A percentile compares a stretch with the other conserved stretches of the same genome.
These are phyloP conservation scores for Botrytis byssoidea DNA, from an alignment of 2,329 filamentous ascomycete species.

Conservation along the genomic window DNA sequence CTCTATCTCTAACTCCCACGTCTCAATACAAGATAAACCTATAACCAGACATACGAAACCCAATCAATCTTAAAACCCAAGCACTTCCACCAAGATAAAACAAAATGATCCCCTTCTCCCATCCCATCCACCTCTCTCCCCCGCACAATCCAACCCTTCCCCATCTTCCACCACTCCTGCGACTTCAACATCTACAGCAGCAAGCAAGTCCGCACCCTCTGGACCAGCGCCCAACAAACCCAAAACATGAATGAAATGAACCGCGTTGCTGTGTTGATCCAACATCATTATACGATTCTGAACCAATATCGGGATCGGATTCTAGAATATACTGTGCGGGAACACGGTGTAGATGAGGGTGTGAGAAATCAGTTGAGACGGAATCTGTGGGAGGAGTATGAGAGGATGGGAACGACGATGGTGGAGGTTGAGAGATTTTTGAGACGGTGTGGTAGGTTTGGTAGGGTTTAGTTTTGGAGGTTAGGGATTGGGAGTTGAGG, in stretches of 20 bases:
- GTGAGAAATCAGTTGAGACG: background rate
- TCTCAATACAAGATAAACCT: background rate
- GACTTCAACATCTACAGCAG: background rate
- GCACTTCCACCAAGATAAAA: background rate
- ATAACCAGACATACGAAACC: background rate
- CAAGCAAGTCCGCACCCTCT: background rate
- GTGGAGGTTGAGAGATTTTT: background rate
- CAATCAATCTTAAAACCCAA: background rate
- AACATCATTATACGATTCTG: background rate
- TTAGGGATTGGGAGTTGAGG: background rate
- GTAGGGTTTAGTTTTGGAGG: background rate
- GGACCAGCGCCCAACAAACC: background rate
- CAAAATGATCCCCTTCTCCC: background rate
- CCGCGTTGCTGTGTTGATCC: background rate
- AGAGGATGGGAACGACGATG: background rate
- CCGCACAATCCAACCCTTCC: background rate
- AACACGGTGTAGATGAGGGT: background rate
- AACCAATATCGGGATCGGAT: background rate
- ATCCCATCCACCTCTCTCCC: too few relatives aligned
- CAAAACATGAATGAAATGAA: background rate
- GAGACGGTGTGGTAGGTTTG: background rate
- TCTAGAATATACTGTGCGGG: background rate
- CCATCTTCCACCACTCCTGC: background rate
- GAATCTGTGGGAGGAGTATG: background rate
- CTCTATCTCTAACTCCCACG: background rate